Evolutionary conservation across 2,329 filamentous ascomycete species (phyloP).

Genomic region (Myriosclerotinia scirpicola): DNA sequence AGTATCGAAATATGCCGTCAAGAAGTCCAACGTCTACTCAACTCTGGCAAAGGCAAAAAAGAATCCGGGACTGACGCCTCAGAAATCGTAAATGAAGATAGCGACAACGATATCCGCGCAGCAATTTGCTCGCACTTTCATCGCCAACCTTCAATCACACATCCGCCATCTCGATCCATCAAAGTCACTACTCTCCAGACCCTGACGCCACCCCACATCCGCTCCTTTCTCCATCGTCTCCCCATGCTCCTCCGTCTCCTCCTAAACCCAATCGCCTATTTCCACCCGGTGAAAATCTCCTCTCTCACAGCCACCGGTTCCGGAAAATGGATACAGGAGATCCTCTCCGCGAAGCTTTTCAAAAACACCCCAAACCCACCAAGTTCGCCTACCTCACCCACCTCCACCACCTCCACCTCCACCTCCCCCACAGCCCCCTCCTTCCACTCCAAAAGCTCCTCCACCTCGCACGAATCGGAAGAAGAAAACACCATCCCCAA

Average conservation of each 20-base stretch:
- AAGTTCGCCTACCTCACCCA: conserved; percentile 23
- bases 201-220: conserved; percentile 44
- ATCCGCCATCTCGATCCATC: conserved; percentile 51
- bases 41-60: conserved; percentile 23
- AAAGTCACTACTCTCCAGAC: conserved; percentile 51
- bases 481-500: conserved; percentile 43
- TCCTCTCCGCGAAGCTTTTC: conserved; percentile 52
- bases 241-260: conserved; percentile 51
- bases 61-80: background rate
- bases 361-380: background rate
- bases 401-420: conserved; percentile 26
- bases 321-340: conserved; percentile 50
- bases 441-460: conserved; percentile 21
- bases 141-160: conserved; percentile 48
- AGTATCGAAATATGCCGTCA: conserved; percentile 42
- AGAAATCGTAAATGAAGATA: conserved; percentile 39
- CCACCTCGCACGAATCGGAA: conserved; percentile 40
- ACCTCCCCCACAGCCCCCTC: background rate
- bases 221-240: conserved; percentile 49
- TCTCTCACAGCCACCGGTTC: conserved; percentile 52
- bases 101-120: conserved; percentile 47
- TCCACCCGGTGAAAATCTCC: conserved; percentile 52
- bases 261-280: conserved; percentile 51
- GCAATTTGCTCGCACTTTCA: conserved; percentile 52
- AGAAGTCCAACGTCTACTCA: conserved; percentile 28